Evolutionary conservation across 805 yeast genomes (phyloP).

Genomic region (Lachancea lanzarotensis): DNA sequence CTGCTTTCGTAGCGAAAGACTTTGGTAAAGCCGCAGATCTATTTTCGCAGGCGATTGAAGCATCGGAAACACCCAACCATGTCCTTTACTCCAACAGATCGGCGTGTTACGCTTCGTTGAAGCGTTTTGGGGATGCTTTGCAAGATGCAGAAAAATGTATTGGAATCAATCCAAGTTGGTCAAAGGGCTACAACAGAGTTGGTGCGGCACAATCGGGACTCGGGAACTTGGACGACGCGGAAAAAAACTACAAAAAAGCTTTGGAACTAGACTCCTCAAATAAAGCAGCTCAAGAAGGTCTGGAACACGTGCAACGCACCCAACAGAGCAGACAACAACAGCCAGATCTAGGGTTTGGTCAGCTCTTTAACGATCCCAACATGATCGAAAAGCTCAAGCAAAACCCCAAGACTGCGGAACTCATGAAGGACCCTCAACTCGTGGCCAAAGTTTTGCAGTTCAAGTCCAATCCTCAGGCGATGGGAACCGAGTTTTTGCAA

Average conservation of each 20-base stretch:
- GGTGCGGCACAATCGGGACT: conserved; percentile 92
- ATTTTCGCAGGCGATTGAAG: conserved; percentile 84
- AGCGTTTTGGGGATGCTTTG: conserved; percentile 66
- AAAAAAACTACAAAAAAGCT: conserved; percentile 65
- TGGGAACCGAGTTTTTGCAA: conserved; percentile 59
- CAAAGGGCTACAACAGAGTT: conserved; percentile 89
- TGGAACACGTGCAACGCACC: conserved; percentile 61
- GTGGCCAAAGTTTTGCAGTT: conserved; percentile 56
- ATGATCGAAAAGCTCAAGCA: conserved; percentile 64
- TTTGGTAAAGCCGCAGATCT: conserved; percentile 70
- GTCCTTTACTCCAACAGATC: conserved; percentile 92
- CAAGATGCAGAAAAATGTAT: conserved; percentile 82
- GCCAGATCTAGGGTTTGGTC: conserved; percentile 71
- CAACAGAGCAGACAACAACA: conserved; percentile 42
- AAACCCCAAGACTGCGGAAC: conserved; percentile 82
- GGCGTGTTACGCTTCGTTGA: conserved; percentile 78
- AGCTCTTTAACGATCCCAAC: conserved; percentile 74
- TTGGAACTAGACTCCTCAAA: conserved; percentile 73
- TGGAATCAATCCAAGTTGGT: conserved; percentile 79
- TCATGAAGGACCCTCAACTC: conserved; percentile 81
- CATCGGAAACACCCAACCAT: conserved; percentile 76
- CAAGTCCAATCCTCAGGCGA: conserved; percentile 66
- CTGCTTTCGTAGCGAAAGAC: conserved; percentile 84
- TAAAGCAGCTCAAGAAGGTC: conserved; percentile 81
- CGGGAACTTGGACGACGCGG: conserved; percentile 71